phyloP scores from a whole-genome alignment of 2,329 filamentous ascomycete species.

The Pseudocercospora vitis region DNA sequence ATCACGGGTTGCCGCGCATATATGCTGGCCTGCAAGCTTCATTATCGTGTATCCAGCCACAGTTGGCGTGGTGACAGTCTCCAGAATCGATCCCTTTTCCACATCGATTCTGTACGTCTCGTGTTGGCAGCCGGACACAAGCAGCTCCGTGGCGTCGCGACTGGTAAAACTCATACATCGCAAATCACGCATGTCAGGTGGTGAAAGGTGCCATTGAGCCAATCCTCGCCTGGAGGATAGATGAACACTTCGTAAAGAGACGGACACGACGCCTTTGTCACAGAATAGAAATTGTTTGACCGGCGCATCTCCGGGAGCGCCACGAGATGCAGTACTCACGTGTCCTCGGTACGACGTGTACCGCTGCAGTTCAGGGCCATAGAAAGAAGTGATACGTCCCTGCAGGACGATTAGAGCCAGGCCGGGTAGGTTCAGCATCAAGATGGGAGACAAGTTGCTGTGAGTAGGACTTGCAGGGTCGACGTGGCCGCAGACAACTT shows the following conservation, averaged over 20 bases:
- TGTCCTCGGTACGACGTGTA: constrained; percentile 92
- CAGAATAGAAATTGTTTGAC: constrained; percentile 89
- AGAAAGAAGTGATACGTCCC: constrained; percentile 88
- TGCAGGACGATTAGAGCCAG: constrained; percentile 41
- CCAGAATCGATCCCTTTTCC: constrained; percentile 52
- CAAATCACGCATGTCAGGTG: constrained; percentile 78
- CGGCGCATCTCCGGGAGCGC: constrained; percentile 59
- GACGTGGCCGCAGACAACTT: constrained; percentile 39
- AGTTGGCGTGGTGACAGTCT: constrained; percentile 38
- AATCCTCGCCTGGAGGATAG: constrained; percentile 81
- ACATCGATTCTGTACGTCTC: constrained; percentile 77
- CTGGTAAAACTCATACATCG: constrained; percentile 95
- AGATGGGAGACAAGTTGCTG: background rate
- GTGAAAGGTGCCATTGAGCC: constrained; percentile 82
- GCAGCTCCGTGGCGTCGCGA: constrained; percentile 75
- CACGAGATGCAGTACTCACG: constrained; percentile 44
- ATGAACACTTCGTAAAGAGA: constrained; percentile 81
- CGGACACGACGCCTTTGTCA: constrained; percentile 82
- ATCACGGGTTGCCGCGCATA: constrained; percentile 83
- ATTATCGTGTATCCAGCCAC: constrained; percentile 78
- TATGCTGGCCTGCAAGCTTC: constrained; percentile 80
- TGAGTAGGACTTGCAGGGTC: background rate
- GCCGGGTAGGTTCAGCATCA: background rate
- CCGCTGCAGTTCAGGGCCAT: constrained; percentile 76
- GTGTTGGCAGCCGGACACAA: constrained; percentile 83